Base-by-base conservation (phyloP, 192 early-diverging fungal genomes). In the Anaeromyces robustus region DNA sequence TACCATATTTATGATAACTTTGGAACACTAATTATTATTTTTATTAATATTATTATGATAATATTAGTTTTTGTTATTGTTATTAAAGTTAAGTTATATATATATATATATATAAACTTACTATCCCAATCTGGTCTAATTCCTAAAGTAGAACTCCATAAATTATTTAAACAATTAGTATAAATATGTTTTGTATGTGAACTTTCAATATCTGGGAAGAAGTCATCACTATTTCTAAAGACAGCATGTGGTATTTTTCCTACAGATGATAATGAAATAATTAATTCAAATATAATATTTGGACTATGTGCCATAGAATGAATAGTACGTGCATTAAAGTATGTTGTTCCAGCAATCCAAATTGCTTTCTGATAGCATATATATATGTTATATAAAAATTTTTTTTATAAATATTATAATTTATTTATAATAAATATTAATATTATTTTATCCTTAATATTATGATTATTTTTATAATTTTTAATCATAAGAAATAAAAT, bases 131-230 rank as follows among this genome's bases (percentile, higher is more conserved):
- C 89, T 0, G 80, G 79, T 29, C 79, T 80, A 80, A 84, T 78
- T 19, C 39, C 28, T 26, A 88, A 77, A 17, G 52, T 30, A 19
- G 81, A 80, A 43, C 86, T 90, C 87, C 85, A 89, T 9, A 90
- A 39, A 14, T 81, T 77, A 82, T 90, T 90, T 29, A 87, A 84
- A 43, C 86, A 80, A 79, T 91, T 91, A 79, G 84, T 82, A 81
- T 90, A 87, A 39, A 90, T 85, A 85, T 91, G 90, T 86, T 87
- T 90, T 7, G 85, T 78, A 80, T 91, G 88, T 0, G 85, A 86
- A n/a, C 81, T 79, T 28, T 83, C 30, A 11, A 77, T 79, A 43
- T 90, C 81, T 5, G 90, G 90, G 52, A 82, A 89, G 30, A 85
- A 91, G 77, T 91, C 90, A 32, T 91, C 86, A 29, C 86, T 88